Evolutionary conservation across 306 rosid genomes (phyloP).

Genomic region (Phaseolus lunatus): DNA sequence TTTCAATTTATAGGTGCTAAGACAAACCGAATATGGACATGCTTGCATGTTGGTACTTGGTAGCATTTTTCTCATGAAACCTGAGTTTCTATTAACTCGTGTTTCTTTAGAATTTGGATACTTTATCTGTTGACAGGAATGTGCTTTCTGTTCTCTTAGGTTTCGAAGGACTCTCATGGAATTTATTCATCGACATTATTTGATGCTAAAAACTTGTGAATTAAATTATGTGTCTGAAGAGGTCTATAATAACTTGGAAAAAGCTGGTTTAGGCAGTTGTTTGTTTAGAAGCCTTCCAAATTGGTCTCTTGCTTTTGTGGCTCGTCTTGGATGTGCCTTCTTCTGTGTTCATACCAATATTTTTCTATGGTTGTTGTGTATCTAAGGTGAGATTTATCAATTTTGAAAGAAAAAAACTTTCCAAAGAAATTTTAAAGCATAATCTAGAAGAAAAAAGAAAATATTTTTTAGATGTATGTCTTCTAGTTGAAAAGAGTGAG

Average conservation of each 20-base stretch:
- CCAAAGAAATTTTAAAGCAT: background rate
- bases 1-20: slow-evolving; percentile 4
- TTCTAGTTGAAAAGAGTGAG: slow-evolving; percentile 3
- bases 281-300: slow-evolving; percentile 96
- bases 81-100: background rate
- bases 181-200: slow-evolving; percentile 72
- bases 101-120: background rate
- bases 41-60: slow-evolving; percentile 20
- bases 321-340: slow-evolving; percentile 79
- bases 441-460: slow-evolving; percentile 10
- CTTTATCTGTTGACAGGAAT: slow-evolving; percentile 45
- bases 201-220: slow-evolving; percentile 95
- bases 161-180: slow-evolving; percentile 90
- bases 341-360: slow-evolving; percentile 14
- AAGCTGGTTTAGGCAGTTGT: slow-evolving; percentile 98
- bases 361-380: slow-evolving; percentile 4
- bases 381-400: slow-evolving; percentile 26
- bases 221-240: slow-evolving; percentile 82
- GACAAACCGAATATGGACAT: background rate
- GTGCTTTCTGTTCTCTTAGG: slow-evolving; percentile 55
- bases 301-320: slow-evolving; percentile 95
- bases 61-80: slow-evolving; percentile 10
- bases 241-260: slow-evolving; percentile 82
- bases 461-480: background rate
- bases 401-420: background rate